A percentile compares a stretch with the other conserved stretches of the same genome.
Conservation (phyloP, 2,329 filamentous ascomycete genomes). For the Fusarium austroafricanum region DNA sequence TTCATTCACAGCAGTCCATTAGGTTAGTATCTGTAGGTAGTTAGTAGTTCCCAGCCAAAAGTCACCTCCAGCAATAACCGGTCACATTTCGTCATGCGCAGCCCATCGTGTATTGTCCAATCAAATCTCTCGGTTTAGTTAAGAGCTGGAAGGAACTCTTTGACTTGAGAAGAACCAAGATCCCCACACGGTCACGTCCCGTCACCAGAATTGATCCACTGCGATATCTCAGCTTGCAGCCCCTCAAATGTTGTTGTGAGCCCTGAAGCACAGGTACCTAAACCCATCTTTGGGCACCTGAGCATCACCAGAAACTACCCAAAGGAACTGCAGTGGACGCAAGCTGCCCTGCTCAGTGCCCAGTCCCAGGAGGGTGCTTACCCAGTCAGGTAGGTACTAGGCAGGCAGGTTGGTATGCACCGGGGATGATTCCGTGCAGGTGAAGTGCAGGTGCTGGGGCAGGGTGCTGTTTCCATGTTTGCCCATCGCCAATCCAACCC, state of each 20-base stretch:
- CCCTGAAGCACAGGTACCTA: not conserved
- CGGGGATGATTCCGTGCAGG: constrained; percentile 28
- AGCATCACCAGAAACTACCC: not conserved
- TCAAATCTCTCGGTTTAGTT: constrained; percentile 9
- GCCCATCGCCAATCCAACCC: not conserved
- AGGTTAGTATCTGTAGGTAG: too few species aligned
- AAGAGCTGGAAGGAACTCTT: constrained; percentile 8
- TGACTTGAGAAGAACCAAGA: constrained; percentile 7
- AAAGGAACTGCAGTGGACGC: not conserved
- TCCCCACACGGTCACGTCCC: constrained; percentile 9
- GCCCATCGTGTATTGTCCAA: constrained; percentile 11
- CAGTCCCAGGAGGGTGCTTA: not conserved
- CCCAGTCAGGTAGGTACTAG: not conserved
- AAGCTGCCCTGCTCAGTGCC: not conserved
- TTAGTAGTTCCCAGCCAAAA: not conserved
- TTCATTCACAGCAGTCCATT: not conserved
- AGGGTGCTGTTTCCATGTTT: not conserved
- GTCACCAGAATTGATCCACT: not conserved
- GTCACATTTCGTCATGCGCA: constrained; percentile 4
- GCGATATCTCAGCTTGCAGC: not conserved
- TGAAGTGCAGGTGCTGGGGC: constrained; percentile 1
- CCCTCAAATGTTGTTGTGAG: not conserved
- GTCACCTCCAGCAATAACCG: not conserved
- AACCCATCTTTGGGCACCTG: not conserved
- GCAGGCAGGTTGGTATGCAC: constrained; percentile 9